Percentiles rank a stretch among this genome's conserved stretches.
Evolutionary conservation across 2,329 filamentous ascomycete species (phyloP).

Genomic region (Emergomyces pasteurianus): DNA sequence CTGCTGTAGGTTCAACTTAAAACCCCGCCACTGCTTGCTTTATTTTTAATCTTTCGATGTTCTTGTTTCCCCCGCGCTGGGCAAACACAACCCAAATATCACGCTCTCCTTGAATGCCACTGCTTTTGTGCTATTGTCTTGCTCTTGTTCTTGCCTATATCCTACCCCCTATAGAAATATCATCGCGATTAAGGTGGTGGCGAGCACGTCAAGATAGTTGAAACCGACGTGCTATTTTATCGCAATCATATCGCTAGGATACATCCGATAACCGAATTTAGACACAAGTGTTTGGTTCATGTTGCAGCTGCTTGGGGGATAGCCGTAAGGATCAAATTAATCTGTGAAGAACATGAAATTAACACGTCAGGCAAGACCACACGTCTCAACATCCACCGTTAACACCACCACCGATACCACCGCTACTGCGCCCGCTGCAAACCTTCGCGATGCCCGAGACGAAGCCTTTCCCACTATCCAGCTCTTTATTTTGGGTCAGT

Average conservation of each 20-base stretch:
- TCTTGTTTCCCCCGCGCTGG: neutral
- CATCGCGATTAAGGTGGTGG: neutral
- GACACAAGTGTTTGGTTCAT: conserved; percentile 8
- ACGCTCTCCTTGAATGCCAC: neutral
- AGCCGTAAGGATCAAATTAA: conserved; percentile 42
- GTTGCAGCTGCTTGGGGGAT: conserved; percentile 15
- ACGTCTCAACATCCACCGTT: conserved; percentile 1
- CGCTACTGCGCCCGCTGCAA: neutral
- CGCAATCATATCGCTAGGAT: neutral
- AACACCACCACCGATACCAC: neutral
- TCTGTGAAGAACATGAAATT: conserved; percentile 45
- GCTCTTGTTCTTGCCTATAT: neutral
- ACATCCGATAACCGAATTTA: neutral
- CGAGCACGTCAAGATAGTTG: neutral
- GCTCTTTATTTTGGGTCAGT: conserved; percentile 71
- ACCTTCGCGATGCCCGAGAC: conserved; percentile 40
- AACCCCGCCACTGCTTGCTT: neutral
- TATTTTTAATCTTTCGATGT: neutral
- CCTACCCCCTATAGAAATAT: neutral
- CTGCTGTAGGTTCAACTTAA: too few species aligned
- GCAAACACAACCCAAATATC: neutral
- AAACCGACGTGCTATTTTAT: neutral
- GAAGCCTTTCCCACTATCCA: conserved; percentile 72
- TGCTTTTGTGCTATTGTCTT: too few species aligned
- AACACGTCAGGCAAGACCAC: conserved; percentile 42